Evolutionary conservation across 352 stramenopile species (phyloP).

Genomic region (Phytophthora gonapodyides): DNA sequence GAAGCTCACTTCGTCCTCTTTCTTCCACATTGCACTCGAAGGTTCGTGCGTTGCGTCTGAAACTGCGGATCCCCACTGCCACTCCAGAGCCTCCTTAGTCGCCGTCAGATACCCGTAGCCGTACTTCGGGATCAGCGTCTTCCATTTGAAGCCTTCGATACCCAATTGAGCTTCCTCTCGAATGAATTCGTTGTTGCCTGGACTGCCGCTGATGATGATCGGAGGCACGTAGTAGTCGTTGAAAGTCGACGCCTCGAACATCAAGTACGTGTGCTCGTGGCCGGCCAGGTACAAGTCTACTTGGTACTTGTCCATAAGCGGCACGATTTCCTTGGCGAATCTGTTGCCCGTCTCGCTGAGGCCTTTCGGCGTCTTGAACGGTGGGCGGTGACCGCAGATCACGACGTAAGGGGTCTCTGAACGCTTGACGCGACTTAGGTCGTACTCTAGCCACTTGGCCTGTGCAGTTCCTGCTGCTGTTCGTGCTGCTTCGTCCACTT

Average conservation of each 20-base stretch:
- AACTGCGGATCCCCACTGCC: constrained; percentile 63
- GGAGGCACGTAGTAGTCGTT: constrained; percentile 58
- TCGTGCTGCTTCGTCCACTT: constrained; percentile 48
- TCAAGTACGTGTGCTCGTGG: constrained; percentile 76
- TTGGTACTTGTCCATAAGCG: constrained; percentile 72
- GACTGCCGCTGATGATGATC: constrained; percentile 74
- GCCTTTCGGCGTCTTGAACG: constrained; percentile 65
- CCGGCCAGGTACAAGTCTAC: constrained; percentile 75
- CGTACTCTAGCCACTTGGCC: constrained; percentile 68
- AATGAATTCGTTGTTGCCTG: constrained; percentile 83
- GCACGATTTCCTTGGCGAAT: constrained; percentile 70
- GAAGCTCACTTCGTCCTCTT: constrained; percentile 56
- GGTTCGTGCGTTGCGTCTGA: constrained; percentile 48
- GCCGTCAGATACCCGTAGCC: constrained; percentile 75
- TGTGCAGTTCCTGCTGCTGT: constrained; percentile 37
- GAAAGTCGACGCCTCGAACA: constrained; percentile 61
- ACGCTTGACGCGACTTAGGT: constrained; percentile 69
- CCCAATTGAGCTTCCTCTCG: constrained; percentile 47
- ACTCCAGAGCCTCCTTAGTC: constrained; percentile 54
- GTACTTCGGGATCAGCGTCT: constrained; percentile 74
- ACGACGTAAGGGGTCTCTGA: constrained; percentile 69
- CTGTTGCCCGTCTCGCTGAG: constrained; percentile 48
- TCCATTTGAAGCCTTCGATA: constrained; percentile 61
- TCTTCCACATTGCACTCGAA: constrained; percentile 48
- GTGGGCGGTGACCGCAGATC: constrained; percentile 70